Evolutionary conservation across 164 flowering plant genomes (phyloP).

Genomic region (Stephania japonica): DNA sequence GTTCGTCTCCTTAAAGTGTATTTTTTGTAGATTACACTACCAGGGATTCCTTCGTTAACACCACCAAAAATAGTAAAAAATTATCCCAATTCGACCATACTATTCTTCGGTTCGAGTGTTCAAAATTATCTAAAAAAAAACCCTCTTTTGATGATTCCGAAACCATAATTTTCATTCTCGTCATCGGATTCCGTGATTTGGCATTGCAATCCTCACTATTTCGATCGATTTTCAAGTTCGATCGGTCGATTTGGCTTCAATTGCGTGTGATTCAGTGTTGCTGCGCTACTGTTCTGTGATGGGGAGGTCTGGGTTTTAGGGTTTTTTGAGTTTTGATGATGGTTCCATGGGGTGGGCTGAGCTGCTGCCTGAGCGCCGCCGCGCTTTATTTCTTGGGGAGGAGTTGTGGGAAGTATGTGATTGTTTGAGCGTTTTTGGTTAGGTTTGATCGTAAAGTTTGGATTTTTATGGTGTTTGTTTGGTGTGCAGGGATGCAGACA

Average conservation of each 20-base stretch:
- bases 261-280: too few relatives aligned
- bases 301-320: slow-evolving; percentile 5
- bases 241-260: neutral
- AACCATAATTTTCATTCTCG: neutral
- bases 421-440: neutral
- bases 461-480: neutral
- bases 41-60: too few relatives aligned
- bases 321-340: slow-evolving; percentile 21
- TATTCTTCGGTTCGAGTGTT: too few relatives aligned
- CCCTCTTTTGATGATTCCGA: neutral
- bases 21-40: too few relatives aligned
- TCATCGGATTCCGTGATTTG: neutral
- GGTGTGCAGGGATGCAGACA: slow-evolving; percentile 68
- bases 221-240: neutral
- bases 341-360: slow-evolving; percentile 89
- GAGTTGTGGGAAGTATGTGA: slow-evolving; percentile 69
- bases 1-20: too few relatives aligned
- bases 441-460: neutral
- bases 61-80: too few relatives aligned
- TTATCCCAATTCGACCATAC: too few relatives aligned
- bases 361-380: slow-evolving; percentile 91
- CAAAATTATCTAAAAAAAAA: too few relatives aligned
- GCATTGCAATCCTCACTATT: neutral
- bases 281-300: neutral
- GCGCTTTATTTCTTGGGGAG: slow-evolving; percentile 90